Conservation (phyloP, 192 early-diverging fungal genomes). For the Coemansia erecta region DNA sequence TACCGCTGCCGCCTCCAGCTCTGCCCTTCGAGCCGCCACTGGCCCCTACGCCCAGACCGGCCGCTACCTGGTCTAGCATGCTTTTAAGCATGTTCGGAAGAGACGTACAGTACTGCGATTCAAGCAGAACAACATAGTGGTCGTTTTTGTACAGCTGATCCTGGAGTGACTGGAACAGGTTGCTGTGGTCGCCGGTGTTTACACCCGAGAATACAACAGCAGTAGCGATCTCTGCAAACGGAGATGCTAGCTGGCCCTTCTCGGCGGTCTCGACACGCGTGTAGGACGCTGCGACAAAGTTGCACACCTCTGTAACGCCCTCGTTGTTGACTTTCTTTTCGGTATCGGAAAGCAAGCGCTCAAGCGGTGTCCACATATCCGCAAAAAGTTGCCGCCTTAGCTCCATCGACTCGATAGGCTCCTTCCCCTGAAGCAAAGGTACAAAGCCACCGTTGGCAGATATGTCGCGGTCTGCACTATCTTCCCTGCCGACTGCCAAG, state of each 20-base stretch:
- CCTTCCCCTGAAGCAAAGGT: slow-evolving; percentile 57
- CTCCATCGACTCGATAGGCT: slow-evolving; percentile 53
- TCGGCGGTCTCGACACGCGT: slow-evolving; percentile 22
- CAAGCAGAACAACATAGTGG: slow-evolving; percentile 62
- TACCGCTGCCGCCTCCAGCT: slow-evolving; percentile 23
- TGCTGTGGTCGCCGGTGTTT: slow-evolving; percentile 75
- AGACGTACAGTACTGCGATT: slow-evolving; percentile 67
- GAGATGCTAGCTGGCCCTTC: slow-evolving; percentile 50
- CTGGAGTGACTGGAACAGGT: slow-evolving; percentile 66
- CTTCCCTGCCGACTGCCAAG: background rate
- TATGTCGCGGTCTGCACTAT: slow-evolving; percentile 3
- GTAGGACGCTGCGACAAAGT: slow-evolving; percentile 63
- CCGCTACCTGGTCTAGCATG: slow-evolving; percentile 71
- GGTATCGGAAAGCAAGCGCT: slow-evolving; percentile 30
- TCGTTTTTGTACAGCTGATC: slow-evolving; percentile 23
- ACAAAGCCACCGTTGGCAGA: slow-evolving; percentile 57
- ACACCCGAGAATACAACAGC: slow-evolving; percentile 70
- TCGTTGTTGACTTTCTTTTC: slow-evolving; percentile 58
- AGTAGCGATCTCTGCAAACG: slow-evolving; percentile 68
- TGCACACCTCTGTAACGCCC: slow-evolving; percentile 56
- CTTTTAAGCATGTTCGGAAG: slow-evolving; percentile 60
- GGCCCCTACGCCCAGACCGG: slow-evolving; percentile 17
- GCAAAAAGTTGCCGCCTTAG: slow-evolving; percentile 54
- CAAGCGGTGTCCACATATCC: slow-evolving; percentile 56
- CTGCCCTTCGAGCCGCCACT: slow-evolving; percentile 20